A percentile compares a stretch with the other conserved stretches of the same genome.
phyloP scores from a whole-genome alignment of 257 asterid genomes.

The Solanum etuberosum region DNA sequence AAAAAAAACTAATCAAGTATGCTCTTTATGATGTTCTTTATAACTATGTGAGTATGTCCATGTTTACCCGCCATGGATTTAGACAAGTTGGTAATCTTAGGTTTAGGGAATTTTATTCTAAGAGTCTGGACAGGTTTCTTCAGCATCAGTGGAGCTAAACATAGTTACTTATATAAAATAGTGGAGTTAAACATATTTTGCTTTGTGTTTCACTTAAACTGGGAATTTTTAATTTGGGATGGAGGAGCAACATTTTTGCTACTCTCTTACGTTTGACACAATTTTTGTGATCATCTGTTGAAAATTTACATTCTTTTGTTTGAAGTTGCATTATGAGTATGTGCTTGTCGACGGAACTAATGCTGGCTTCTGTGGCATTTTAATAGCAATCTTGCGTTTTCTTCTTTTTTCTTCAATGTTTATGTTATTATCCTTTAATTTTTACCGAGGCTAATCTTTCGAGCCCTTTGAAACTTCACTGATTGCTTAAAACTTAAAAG shows the following conservation, averaged over 20 bases:
- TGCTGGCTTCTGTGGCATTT: neutral
- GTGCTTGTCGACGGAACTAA: neutral
- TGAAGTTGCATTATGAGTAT: neutral
- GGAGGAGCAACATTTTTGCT: neutral
- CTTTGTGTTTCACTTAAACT: neutral
- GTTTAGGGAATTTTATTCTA: neutral
- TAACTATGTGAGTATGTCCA: neutral
- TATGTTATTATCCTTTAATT: neutral
- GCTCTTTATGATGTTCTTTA: neutral
- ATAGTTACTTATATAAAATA: neutral
- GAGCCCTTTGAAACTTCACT: neutral
- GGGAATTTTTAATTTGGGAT: neutral
- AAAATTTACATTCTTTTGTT: neutral
- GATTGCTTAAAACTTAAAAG: neutral
- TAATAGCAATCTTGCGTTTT: neutral
- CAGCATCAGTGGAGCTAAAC: neutral
- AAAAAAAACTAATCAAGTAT: conserved; percentile 68
- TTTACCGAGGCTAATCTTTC: neutral
- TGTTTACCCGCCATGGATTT: neutral
- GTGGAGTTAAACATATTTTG: neutral
- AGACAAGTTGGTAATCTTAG: neutral
- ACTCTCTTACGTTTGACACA: neutral
- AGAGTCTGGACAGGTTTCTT: neutral
- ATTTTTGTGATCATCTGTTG: neutral
- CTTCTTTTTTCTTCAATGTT: neutral